A percentile compares a stretch with the other conserved stretches of the same genome.
Evolutionary conservation across 2,329 filamentous ascomycete species (phyloP).

Genomic region (Colletotrichum sp.): DNA sequence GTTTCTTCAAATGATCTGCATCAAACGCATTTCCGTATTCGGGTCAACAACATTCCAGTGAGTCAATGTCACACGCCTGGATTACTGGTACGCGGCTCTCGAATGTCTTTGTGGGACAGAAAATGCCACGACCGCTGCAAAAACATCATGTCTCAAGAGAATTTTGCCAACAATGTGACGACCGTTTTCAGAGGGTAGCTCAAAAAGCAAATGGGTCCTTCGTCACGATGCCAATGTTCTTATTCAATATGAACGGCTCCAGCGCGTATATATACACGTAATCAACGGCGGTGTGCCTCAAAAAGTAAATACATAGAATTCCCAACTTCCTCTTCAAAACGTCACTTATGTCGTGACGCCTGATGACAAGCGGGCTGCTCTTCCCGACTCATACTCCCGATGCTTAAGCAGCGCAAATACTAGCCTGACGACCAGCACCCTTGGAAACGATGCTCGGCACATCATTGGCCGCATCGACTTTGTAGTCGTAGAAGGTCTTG

Average conservation of each 20-base stretch:
- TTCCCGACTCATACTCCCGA: background rate
- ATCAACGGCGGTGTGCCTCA: background rate
- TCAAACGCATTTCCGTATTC: background rate
- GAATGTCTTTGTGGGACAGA: background rate
- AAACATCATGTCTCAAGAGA: background rate
- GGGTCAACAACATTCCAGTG: background rate
- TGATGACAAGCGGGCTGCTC: background rate
- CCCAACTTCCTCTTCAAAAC: background rate
- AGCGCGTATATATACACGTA: background rate
- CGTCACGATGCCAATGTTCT: background rate
- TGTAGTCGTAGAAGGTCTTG: constrained; percentile 20
- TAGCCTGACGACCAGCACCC: constrained; percentile 26
- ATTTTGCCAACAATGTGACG: background rate
- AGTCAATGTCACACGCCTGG: background rate
- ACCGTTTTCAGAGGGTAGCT: too few species aligned
- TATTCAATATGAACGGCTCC: constrained; percentile 1
- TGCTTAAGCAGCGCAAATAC: constrained; percentile 19
- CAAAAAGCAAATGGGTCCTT: background rate
- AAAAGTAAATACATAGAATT: constrained; percentile 8
- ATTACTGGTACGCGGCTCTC: background rate
- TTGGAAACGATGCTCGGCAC: constrained; percentile 23
- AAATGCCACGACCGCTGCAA: background rate
- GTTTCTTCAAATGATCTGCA: background rate
- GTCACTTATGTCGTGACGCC: background rate
- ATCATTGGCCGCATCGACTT: constrained; percentile 22